These are phyloP conservation scores for Malbranchea cinnamomea DNA, from an alignment of 2,329 filamentous ascomycete species.

Conservation along the genomic window DNA sequence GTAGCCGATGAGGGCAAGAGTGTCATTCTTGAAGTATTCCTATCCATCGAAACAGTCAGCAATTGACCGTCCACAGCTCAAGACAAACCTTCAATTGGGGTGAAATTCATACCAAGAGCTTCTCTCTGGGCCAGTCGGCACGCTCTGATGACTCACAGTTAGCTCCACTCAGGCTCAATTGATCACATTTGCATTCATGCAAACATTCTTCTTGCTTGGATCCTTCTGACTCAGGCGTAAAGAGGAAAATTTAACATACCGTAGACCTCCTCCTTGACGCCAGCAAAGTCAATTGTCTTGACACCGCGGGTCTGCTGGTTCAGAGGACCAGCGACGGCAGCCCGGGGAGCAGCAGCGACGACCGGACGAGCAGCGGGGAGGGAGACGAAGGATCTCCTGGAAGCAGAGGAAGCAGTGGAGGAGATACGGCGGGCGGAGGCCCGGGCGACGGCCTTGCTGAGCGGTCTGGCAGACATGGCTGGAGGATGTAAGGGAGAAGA, in stretches of 20 bases:
- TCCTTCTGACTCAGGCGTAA: background rate
- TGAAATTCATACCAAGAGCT: constrained; percentile 77
- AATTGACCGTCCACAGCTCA: constrained; percentile 4
- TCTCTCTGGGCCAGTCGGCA: constrained; percentile 95
- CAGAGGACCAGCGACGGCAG: constrained; percentile 34
- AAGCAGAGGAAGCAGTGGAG: constrained; percentile 30
- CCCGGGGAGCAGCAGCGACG: constrained; percentile 31
- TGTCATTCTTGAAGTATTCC: constrained; percentile 99
- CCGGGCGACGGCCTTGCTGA: constrained; percentile 42
- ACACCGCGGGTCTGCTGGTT: constrained; percentile 64
- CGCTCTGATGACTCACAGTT: constrained; percentile 50
- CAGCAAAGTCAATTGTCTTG: constrained; percentile 99
- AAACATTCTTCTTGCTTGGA: background rate
- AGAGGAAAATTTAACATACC: constrained; percentile 43
- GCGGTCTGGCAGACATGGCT: constrained; percentile 34
- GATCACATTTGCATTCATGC: too few species aligned
- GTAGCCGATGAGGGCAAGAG: constrained; percentile 96
- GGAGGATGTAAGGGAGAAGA: constrained; percentile 13
- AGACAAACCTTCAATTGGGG: constrained; percentile 1
- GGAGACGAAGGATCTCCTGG: constrained; percentile 44
- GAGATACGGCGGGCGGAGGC: constrained; percentile 40
- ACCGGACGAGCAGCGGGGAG: constrained; percentile 36
- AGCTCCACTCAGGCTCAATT: constrained; percentile 7
- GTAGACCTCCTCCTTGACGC: constrained; percentile 85
- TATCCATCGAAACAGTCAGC: constrained; percentile 26